A percentile compares a stretch with the other conserved stretches of the same genome.
Conservation (phyloP, 148 eudicot genomes). For the Tetragonia tetragonoides region DNA sequence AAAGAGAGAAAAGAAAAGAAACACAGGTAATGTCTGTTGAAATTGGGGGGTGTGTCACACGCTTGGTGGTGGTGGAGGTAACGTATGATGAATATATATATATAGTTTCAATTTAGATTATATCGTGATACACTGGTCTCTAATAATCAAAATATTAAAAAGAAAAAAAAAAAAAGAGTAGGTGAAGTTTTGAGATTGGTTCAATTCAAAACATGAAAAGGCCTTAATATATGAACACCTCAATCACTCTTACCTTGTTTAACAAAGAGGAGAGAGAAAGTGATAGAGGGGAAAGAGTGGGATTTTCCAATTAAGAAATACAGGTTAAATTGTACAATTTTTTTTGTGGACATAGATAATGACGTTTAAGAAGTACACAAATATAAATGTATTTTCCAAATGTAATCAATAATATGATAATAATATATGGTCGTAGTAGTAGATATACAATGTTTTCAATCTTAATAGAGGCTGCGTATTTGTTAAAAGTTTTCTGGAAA, state of each 20-base stretch:
- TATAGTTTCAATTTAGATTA: neutral
- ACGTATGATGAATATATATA: neutral
- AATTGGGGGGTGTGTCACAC: conserved; percentile 31
- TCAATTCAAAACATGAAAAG: neutral
- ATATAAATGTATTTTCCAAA: no score
- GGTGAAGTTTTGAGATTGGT: neutral
- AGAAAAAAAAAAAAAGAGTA: neutral
- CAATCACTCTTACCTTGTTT: no score
- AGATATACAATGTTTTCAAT: no score
- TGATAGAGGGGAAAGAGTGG: no score
- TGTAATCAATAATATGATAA: no score
- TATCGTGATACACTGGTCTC: no score
- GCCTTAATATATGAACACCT: neutral
- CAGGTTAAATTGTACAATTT: neutral
- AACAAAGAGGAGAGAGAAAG: no score
- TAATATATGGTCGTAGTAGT: no score
- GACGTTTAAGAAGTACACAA: neutral
- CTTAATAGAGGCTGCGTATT: no score
- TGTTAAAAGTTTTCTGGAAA: no score
- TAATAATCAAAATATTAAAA: neutral
- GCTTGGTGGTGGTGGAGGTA: conserved; percentile 23
- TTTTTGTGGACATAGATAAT: neutral
- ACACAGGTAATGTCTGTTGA: conserved; percentile 10
- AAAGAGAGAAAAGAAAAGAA: conserved; percentile 11
- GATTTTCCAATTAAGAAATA: no score